Evolutionary conservation across 2,329 filamentous ascomycete species (phyloP).

Genomic region (Fusarium redolens): DNA sequence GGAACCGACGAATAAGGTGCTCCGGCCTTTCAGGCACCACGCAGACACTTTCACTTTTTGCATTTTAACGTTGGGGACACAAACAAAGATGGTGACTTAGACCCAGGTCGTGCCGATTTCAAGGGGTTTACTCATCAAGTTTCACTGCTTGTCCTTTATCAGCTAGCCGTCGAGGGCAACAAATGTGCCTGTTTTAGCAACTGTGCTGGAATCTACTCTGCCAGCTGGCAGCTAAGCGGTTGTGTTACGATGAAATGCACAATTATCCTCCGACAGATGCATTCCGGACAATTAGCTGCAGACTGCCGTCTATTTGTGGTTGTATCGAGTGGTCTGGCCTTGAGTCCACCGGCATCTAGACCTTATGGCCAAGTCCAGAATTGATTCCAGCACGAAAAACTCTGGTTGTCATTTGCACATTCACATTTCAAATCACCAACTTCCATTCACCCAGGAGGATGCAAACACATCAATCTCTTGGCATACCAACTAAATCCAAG

Average conservation of each 20-base stretch:
- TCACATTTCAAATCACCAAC: background rate
- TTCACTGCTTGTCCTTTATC: background rate
- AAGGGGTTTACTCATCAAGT: background rate
- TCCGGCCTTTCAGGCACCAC: slow-evolving; percentile 32
- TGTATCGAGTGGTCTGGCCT: slow-evolving; percentile 12
- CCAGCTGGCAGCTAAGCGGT: slow-evolving; percentile 4
- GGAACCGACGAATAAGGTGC: slow-evolving; percentile 39
- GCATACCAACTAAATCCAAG: background rate
- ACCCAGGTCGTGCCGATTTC: background rate
- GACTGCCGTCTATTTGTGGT: slow-evolving; percentile 18
- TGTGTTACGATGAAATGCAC: slow-evolving; percentile 10
- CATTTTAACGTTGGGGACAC: slow-evolving; percentile 18
- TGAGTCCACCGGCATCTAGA: slow-evolving; percentile 30
- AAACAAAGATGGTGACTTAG: slow-evolving; percentile 12
- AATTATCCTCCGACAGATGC: slow-evolving; percentile 1
- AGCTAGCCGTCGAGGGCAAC: background rate
- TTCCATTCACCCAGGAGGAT: slow-evolving; percentile 1
- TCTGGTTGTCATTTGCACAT: background rate
- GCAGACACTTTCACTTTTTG: slow-evolving; percentile 16
- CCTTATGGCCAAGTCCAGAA: background rate
- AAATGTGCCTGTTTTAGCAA: background rate
- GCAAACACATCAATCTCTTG: slow-evolving; percentile 1
- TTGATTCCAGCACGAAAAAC: background rate
- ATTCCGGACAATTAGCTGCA: slow-evolving; percentile 17
- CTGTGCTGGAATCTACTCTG: background rate